These are phyloP conservation scores for Colletotrichum australisinense DNA, from an alignment of 2,329 filamentous ascomycete species.

Conservation along the genomic window DNA sequence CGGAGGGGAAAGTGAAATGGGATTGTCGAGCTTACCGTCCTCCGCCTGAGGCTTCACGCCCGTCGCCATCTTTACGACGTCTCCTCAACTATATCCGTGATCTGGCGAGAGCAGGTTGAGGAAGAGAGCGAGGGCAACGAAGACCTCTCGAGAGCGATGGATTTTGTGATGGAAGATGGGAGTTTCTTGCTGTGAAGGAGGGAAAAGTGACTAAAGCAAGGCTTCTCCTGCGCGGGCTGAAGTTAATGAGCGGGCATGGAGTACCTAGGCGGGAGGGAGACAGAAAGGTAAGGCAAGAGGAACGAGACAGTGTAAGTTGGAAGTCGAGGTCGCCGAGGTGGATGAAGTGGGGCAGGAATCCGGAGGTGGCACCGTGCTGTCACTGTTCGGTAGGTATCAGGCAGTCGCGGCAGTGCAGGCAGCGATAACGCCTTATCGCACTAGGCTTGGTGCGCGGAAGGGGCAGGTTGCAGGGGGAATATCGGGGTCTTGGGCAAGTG, in stretches of 20 bases:
- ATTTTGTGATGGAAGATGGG: neutral
- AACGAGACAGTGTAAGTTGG: conserved; percentile 32
- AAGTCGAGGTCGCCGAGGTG: conserved; percentile 5
- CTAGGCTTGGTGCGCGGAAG: neutral
- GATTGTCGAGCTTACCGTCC: conserved; percentile 13
- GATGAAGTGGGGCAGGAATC: conserved; percentile 15
- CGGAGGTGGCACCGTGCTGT: conserved; percentile 36
- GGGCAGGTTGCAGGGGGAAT: conserved; percentile 22
- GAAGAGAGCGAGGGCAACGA: neutral
- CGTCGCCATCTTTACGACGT: conserved; percentile 23
- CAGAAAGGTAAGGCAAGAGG: neutral
- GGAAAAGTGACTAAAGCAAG: neutral
- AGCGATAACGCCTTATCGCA: conserved; percentile 42
- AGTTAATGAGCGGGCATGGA: neutral
- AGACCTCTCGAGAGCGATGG: neutral
- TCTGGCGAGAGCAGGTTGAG: neutral
- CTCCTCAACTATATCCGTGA: neutral
- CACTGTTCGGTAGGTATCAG: conserved; percentile 36
- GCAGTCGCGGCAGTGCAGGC: conserved; percentile 39
- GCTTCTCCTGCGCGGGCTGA: neutral
- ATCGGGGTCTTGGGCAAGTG: neutral
- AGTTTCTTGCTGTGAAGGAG: neutral
- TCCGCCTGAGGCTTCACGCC: conserved; percentile 17
- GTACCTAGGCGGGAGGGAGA: conserved; percentile 21
- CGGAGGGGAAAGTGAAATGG: neutral